Conservation (phyloP, 768 basidiomycete genomes). For the Boletellus ananiceps region DNA sequence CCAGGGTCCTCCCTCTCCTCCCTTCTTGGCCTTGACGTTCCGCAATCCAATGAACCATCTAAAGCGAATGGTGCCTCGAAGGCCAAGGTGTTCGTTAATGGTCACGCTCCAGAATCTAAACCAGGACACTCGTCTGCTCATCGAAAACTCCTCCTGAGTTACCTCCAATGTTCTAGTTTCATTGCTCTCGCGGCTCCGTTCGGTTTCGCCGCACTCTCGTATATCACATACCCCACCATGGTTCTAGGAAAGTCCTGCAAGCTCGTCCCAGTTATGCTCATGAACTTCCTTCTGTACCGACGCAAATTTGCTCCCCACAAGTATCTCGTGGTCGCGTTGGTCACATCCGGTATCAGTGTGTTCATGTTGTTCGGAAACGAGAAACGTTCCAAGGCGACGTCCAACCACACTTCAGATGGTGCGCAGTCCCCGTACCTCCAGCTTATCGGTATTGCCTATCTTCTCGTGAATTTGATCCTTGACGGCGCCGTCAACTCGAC, state of each 20-base stretch:
- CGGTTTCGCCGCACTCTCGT: constrained; percentile 90
- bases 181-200: constrained; percentile 93
- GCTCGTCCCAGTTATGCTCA: constrained; percentile 96
- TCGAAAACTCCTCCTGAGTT: constrained; percentile 58
- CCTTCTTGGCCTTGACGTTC: constrained; percentile 53
- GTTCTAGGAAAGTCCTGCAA: constrained; percentile 99
- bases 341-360: constrained; percentile 85
- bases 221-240: constrained; percentile 98
- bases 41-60: constrained; percentile 24
- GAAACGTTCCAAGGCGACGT: constrained; percentile 34
- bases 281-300: constrained; percentile 94
- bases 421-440: constrained; percentile 45
- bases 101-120: constrained; percentile 21
- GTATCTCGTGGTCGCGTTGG: constrained; percentile 91
- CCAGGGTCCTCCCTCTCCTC: constrained; percentile 48
- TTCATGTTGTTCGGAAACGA: constrained; percentile 89
- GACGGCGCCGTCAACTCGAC: constrained; percentile 95
- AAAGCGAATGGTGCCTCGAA: constrained; percentile 21
- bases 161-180: constrained; percentile 81
- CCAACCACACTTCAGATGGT: constrained; percentile 30
- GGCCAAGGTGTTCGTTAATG: constrained; percentile 38
- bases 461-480: constrained; percentile 81
- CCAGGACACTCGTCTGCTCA: constrained; percentile 28
- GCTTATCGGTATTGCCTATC: constrained; percentile 68
- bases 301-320: constrained; percentile 91